These are phyloP conservation scores for Grigorovia yakushimaensis DNA, from an alignment of 805 yeast species.

Conservation along the genomic window DNA sequence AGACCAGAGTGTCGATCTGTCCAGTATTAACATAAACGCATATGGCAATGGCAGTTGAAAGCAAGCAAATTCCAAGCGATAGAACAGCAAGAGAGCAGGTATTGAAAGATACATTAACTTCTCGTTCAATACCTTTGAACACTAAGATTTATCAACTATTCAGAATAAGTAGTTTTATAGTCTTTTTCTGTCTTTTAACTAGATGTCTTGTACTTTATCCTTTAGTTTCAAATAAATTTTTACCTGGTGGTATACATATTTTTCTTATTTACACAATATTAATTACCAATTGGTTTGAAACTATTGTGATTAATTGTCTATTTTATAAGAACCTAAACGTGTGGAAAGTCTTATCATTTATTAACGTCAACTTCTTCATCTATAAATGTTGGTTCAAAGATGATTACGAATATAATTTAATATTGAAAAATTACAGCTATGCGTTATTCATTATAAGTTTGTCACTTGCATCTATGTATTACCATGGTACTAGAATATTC, in stretches of 20 bases:
- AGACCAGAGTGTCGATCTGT: too few relatives aligned
- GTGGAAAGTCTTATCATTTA: neutral
- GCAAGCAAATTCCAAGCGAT: too few relatives aligned
- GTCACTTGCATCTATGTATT: slow-evolving; percentile 19
- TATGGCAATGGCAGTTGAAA: too few relatives aligned
- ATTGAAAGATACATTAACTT: neutral
- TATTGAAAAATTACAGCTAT: slow-evolving; percentile 24
- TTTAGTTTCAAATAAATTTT: slow-evolving; percentile 51
- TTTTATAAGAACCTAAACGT: neutral
- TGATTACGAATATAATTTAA: slow-evolving; percentile 26
- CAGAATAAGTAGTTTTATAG: slow-evolving; percentile 17
- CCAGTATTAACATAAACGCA: too few relatives aligned
- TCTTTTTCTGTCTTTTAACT: slow-evolving; percentile 24
- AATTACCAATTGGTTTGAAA: neutral
- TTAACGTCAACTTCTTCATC: slow-evolving; percentile 19
- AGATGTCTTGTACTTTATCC: slow-evolving; percentile 48
- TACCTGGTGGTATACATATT: slow-evolving; percentile 66
- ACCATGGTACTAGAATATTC: slow-evolving; percentile 23
- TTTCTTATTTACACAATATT: slow-evolving; percentile 34
- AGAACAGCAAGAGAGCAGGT: neutral
- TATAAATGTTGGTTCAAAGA: slow-evolving; percentile 14
- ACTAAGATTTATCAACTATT: slow-evolving; percentile 22
- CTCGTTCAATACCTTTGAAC: neutral
- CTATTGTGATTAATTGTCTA: neutral
- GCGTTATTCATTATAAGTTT: slow-evolving; percentile 22